Evolutionary conservation across 164 flowering plant species (phyloP), one percentile per base, ranked within the genome.

Genomic region (Stephania cephalantha): DNA sequence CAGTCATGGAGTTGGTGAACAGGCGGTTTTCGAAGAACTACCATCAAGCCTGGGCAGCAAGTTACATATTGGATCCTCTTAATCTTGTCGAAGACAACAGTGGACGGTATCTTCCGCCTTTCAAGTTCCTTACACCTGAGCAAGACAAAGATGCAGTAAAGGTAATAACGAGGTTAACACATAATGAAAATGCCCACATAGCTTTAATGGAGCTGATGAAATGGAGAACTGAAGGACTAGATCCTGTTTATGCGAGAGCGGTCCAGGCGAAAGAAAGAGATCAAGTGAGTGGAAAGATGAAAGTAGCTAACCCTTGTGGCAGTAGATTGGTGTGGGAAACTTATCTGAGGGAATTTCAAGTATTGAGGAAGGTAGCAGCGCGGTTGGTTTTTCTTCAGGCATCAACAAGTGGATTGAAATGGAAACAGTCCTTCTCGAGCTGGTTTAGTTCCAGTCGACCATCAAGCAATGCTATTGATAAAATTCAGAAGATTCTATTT

Each of bases 11-110:
- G 53, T 67, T 81, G 71, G 83, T 81, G 75, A 72, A 70, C 75
- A 69, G 74, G 64, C 73, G 78, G 65, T 78, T 81, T 71, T 71
- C 35, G 0, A 81, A 86, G 74, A 89, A 87, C 78, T 89, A 89
- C 72, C 91, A 90, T 45, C 91, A 88, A 15, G 87, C 91, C 6
- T 88, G 91, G 93, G 76, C 91, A n/a, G 87, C 89, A n/a, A 89
- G 90, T 52, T 88, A 82, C 71, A 76, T 88, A 66, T 86, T 88
- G n/a, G 91, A 88, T 74, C 93, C 93, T 0, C 77, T 84, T 1
- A 78, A 88, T 75, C 80, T 90, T 77, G 79, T 81, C 15, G 83
- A 81, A 82, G 89, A 87, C 72, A 74, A 79, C n/a, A 77, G 84
- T 52, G 91, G 91, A 68, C 87, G 84, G 58, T 90, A 90, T 74